Base-by-base conservation (phyloP, 1,284 basidiomycete genomes). In the Blastosporella zonata region DNA sequence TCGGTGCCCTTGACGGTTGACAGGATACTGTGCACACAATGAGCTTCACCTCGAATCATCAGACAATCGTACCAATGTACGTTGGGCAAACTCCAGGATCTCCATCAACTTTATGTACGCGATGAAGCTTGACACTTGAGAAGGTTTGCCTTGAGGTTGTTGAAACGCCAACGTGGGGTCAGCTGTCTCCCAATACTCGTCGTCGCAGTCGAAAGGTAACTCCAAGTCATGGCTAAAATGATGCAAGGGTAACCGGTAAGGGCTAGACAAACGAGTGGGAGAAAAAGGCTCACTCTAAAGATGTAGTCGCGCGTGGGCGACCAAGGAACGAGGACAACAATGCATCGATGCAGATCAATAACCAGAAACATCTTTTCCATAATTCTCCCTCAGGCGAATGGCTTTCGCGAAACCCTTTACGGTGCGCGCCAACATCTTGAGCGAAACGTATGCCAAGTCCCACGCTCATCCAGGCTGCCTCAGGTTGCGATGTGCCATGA, bases 281-380 rank as follows among this genome's bases (percentile, higher is more conserved):
- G n/a, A n/a, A n/a, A n/a, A n/a, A 8, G 12, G 52, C 56, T 41
- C 40, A 58, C 60, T 60, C 58, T 5, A 49, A 47, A 20, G 53
- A 52, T 5, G 49, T 49, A 20, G 52, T 54, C 20, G 55, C 55
- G 10, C 53, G 55, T 27, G 53, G 55, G 18, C 54, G 55, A 22
- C 54, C 55, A 8, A 55, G 35, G 29, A 58, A 58, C 15, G 56
- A 46, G 35, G 54, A 53, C 22, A 52, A 28, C 18, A 48, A 27
- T 6, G 54, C 46, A 43, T 58, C 56, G 12, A 54, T 25, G 46
- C 45, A 55, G 9, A 56, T 23, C 33, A 58, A 35, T 17, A 40
- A 57, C 84, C 83, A 87, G 63, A 87, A 89, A 1, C 78, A 78
- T 6, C 84, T 74, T 56, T 80, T 82, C 69, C 78, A 79, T 25